Conservation (phyloP, 495 filamentous ascomycete species). For the Podospora tetraspora region DNA sequence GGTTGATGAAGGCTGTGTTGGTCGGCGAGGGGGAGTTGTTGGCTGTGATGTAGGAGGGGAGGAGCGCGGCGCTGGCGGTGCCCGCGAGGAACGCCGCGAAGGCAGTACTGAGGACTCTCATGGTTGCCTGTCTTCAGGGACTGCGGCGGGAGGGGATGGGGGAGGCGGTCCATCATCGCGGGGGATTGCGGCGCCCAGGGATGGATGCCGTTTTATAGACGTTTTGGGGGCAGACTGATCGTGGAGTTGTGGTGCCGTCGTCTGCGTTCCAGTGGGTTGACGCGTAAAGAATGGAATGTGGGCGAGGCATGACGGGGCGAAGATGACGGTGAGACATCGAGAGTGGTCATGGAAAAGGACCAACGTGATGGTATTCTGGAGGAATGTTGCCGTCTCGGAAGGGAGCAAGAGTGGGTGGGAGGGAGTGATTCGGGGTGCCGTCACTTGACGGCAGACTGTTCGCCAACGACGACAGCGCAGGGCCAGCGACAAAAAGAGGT, state of each 20-base stretch:
- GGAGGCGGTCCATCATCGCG: neutral
- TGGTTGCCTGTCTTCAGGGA: neutral
- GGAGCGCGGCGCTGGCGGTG: neutral
- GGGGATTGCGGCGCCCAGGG: neutral
- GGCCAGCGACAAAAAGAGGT: neutral
- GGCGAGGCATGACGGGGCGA: neutral
- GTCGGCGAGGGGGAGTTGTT: slow-evolving; percentile 17
- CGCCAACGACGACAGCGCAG: neutral
- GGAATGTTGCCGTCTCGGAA: neutral
- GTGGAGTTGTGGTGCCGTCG: neutral
- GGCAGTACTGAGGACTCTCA: neutral
- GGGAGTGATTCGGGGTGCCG: neutral
- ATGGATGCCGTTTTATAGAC: neutral
- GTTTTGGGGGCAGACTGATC: neutral
- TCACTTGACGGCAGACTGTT: neutral
- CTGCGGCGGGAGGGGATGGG: neutral
- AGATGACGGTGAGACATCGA: neutral
- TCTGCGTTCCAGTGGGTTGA: neutral
- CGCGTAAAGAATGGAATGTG: neutral
- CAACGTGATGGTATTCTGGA: neutral
- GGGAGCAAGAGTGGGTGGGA: neutral
- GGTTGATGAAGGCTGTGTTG: slow-evolving; percentile 15
- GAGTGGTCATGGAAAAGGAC: neutral
- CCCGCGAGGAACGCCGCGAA: neutral
- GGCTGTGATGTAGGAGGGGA: slow-evolving; percentile 1